Evolutionary conservation across 805 yeast genomes (phyloP).

Genomic region (Ogataea glucozyma): DNA sequence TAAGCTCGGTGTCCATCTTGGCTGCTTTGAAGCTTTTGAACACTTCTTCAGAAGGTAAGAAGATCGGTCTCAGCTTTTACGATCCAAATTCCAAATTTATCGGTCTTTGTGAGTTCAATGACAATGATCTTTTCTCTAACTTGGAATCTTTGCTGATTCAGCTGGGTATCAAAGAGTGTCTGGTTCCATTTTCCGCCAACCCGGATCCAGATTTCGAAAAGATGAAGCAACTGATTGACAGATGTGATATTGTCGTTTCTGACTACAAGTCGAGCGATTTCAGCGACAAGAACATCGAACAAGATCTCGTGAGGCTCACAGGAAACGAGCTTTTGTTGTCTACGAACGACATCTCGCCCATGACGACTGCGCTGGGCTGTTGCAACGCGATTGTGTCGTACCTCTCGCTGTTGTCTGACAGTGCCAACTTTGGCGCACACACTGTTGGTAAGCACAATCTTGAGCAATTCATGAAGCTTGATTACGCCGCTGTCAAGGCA

Average conservation of each 20-base stretch:
- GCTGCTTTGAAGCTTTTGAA: constrained; percentile 49
- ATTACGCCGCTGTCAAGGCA: constrained; percentile 86
- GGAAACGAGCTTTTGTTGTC: constrained; percentile 55
- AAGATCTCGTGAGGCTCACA: constrained; percentile 73
- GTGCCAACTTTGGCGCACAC: constrained; percentile 54
- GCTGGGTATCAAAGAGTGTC: constrained; percentile 82
- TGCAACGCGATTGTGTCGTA: constrained; percentile 70
- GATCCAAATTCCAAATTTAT: constrained; percentile 69
- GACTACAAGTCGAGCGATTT: constrained; percentile 59
- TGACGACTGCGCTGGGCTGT: constrained; percentile 56
- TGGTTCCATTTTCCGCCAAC: constrained; percentile 48
- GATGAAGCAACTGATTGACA: constrained; percentile 67
- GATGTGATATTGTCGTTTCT: constrained; percentile 75
- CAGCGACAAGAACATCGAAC: constrained; percentile 67
- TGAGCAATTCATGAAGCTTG: constrained; percentile 84
- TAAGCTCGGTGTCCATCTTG: constrained; percentile 45
- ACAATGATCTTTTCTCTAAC: constrained; percentile 84
- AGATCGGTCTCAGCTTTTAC: constrained; percentile 76
- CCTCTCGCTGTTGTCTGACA: constrained; percentile 61
- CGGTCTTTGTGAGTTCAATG: constrained; percentile 77
- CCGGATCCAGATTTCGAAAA: constrained; percentile 60
- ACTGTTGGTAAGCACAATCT: constrained; percentile 67
- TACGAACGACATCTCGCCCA: constrained; percentile 53
- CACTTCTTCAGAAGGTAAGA: constrained; percentile 44
- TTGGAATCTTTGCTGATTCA: constrained; percentile 86